These are phyloP conservation scores for Coniochaeta prunicola DNA, from an alignment of 2,329 filamentous ascomycete genomes.

Conservation along the genomic window DNA sequence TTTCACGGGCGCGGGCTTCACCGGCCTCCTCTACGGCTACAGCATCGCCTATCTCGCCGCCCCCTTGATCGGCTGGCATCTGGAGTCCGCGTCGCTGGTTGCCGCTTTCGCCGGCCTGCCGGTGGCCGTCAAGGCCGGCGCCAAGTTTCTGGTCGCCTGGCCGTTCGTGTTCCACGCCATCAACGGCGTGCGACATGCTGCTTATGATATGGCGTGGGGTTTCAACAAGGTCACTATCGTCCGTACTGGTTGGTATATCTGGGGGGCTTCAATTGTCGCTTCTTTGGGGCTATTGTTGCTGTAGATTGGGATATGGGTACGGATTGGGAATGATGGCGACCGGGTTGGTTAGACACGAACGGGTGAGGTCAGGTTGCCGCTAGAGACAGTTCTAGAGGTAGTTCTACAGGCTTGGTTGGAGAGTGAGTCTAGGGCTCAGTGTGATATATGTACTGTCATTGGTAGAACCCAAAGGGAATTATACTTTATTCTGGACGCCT, in stretches of 20 bases:
- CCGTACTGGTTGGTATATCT: conserved; percentile 37
- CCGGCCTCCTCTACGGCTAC: conserved; percentile 72
- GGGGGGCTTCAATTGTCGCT: conserved; percentile 35
- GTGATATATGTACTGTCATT: background rate
- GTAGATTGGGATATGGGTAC: background rate
- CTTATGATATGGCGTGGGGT: conserved; percentile 44
- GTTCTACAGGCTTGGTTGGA: background rate
- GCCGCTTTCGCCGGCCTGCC: conserved; percentile 54
- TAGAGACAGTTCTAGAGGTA: background rate
- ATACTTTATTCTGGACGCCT: background rate
- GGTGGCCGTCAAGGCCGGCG: conserved; percentile 46
- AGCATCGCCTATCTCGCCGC: conserved; percentile 73
- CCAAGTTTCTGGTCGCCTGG: conserved; percentile 51
- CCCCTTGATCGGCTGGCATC: conserved; percentile 61
- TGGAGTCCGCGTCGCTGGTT: conserved; percentile 53
- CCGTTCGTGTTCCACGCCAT: conserved; percentile 52
- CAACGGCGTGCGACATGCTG: conserved; percentile 48
- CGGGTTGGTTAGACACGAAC: background rate
- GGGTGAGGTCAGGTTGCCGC: background rate
- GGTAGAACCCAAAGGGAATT: background rate
- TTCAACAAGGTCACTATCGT: conserved; percentile 39
- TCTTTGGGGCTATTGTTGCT: conserved; percentile 19
- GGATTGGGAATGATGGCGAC: background rate
- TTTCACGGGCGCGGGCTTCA: conserved; percentile 70
- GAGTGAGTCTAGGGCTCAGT: background rate